Base-by-base conservation (phyloP, 345 rosid genomes). In the Eucalyptus erythrocorys region DNA sequence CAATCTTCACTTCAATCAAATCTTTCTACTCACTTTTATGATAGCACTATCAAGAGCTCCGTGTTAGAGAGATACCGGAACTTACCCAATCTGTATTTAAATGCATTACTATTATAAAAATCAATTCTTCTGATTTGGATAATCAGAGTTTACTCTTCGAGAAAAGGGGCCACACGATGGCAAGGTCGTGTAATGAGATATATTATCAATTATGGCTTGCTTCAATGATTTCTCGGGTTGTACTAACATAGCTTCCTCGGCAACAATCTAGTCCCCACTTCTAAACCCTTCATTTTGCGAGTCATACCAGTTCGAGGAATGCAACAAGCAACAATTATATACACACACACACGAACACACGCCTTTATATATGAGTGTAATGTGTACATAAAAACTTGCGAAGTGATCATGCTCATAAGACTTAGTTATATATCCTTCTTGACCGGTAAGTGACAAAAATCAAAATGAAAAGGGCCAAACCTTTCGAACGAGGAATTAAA, bases 221-320 rank as follows among this genome's bases (percentile, higher is more conserved):
- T 79, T 84, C 37, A 92, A 66, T 15, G 93, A 79, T 86, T 91
- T 90, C 93, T 96, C 99, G 10, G 90, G 89, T 89, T 97, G 98
- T n/a, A 94, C 93, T 11, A 91, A 79, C 80, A 94, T 89, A 59
- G 87, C 91, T 91, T 95, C 97, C 94, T 95, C 97, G 3, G 93
- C 91, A 76, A 92, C 91, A 64, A 88, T 51, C 99, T 98, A 96
- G 42, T 91, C 94, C 1, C 91, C 92, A 45, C 15, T 45, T 59
- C 26, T 86, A 85, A 88, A 85, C 34, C 89, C 90, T 87, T 79
- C 59, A 34, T 89, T 87, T 82, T 64, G 68, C 34, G 92, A 43
- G 81, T 88, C 87, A 13, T 90, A 91, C 59, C 99, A 97, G 89
- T 92, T 93, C 99, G 94, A 64, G 87, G 68, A 90, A 91, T 42